Base-by-base conservation (phyloP, 495 filamentous ascomycete species). In the Penicillium alfredii region DNA sequence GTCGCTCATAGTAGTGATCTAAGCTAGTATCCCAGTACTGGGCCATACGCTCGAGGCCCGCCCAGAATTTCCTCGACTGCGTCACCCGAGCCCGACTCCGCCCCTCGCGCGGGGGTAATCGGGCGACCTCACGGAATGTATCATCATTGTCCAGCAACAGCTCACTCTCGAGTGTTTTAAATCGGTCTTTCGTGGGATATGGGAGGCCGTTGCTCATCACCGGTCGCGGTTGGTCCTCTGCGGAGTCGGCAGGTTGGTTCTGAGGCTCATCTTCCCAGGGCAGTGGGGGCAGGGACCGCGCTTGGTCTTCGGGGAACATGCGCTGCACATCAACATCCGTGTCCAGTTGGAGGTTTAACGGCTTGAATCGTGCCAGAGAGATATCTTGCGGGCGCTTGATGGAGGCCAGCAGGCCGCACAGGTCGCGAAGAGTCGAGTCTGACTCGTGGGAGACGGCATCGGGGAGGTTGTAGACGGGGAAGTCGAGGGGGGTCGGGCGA, bases 1-100 rank as follows among this genome's bases (percentile, higher is more conserved):
- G 60, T 4, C 59, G 57, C 37, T 68, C 61, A 29, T 45, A 69
- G 42, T 81, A 78, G 8, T 75, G 41, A 38, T 83, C 79, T 24
- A 70, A 37, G 38, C 72, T 77, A 14, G 60, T 66, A 50, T 83
- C 79, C 79, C 79, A 83, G 49, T 77, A 81, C 33, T 77, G 73
- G 11, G 72, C 61, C 71, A 82, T 66, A 9, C 61, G 60, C 44
- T 77, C 69, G 37, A 83, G 51, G 4, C 66, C 68, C 24, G 70
- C 64, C 69, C 72, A 83, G 55, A 83, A 82, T 35, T 72, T 74
- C 38, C 77, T 63, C 30, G 76, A 68, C 35, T 79, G 71, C 0
- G 69, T 70, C 16, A 80, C 53, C 4, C 69, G 60, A 5, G 71
- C 62, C 11, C 67, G 55, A 28, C 55, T 45, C 2, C 61, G 63